Conservation (phyloP, 495 filamentous ascomycete genomes). For the Podospora anserina region DNA sequence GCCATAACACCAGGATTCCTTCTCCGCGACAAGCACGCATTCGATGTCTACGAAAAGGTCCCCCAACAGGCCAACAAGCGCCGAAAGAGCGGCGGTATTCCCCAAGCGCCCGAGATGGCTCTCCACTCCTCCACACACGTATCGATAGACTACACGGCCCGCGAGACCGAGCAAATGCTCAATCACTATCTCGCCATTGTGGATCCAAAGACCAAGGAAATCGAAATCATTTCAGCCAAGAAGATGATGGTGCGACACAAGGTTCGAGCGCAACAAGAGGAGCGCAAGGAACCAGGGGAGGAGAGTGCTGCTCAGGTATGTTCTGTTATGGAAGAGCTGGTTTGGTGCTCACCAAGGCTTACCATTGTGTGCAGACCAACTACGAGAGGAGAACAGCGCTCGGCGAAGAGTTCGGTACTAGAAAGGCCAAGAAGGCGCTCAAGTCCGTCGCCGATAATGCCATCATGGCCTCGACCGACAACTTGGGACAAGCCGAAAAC, state of each 20-base stretch:
- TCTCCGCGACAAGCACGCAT: conserved; percentile 52
- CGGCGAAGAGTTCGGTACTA: conserved; percentile 88
- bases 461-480: conserved; percentile 47
- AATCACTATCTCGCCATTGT: conserved; percentile 87
- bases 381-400: conserved; percentile 64
- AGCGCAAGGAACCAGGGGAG: conserved; percentile 38
- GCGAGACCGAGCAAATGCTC: conserved; percentile 66
- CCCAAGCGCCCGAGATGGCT: conserved; percentile 56
- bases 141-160: conserved; percentile 76
- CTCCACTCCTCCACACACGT: conserved; percentile 75
- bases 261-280: conserved; percentile 51
- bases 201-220: conserved; percentile 66
- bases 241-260: conserved; percentile 68
- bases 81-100: conserved; percentile 45
- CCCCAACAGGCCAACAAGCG: conserved; percentile 42
- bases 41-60: conserved; percentile 61
- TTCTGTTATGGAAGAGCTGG: background rate
- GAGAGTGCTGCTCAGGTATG: conserved; percentile 40
- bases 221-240: conserved; percentile 72
- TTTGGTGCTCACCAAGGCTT: conserved; percentile 17
- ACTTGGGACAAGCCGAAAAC: conserved; percentile 54
- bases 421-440: conserved; percentile 85
- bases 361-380: conserved; percentile 46
- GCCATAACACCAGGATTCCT: conserved; percentile 67
- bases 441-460: conserved; percentile 74